These are phyloP conservation scores for Carex arenaria DNA, from an alignment of 202 grass and related monocot species.

Conservation along the genomic window DNA sequence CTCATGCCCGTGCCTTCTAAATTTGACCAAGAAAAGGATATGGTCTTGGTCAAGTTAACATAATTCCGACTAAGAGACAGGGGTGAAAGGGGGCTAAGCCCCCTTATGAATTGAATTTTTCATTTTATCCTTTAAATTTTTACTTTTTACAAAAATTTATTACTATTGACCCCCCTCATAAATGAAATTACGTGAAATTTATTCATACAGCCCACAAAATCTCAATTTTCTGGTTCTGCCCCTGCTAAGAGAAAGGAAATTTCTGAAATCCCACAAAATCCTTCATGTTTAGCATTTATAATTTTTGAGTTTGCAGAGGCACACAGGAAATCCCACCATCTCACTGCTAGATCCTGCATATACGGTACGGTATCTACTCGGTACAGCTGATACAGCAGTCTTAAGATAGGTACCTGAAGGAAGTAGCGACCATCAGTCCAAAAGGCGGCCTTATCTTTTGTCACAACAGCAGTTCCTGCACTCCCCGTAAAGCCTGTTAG, in stretches of 20 bases:
- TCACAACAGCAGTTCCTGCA: conserved; percentile 93
- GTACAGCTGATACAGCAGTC: background rate
- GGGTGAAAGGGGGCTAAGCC: too few species aligned
- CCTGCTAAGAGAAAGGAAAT: background rate
- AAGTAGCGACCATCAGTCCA: conserved; percentile 99
- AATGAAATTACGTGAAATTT: too few species aligned
- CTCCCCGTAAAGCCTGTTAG: conserved; percentile 90
- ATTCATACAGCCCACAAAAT: too few species aligned
- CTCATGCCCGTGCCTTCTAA: background rate
- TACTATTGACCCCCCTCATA: too few species aligned
- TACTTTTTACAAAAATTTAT: too few species aligned
- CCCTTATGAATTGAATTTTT: too few species aligned
- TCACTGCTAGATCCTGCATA: background rate
- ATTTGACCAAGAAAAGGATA: background rate
- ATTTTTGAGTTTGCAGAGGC: background rate
- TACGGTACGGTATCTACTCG: background rate
- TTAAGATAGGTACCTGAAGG: conserved; percentile 57
- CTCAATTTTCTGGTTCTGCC: too few species aligned
- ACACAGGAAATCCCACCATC: background rate
- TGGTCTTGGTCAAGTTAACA: background rate
- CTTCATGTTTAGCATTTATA: background rate
- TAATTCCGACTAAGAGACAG: background rate
- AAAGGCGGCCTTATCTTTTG: conserved; percentile 75
- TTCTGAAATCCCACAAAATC: background rate
- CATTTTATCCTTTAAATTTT: too few species aligned